Percentiles rank a stretch among this genome's conserved stretches.
These are phyloP conservation scores for Stellera chamaejasme DNA, from an alignment of 345 rosid genomes.

Conservation along the genomic window DNA sequence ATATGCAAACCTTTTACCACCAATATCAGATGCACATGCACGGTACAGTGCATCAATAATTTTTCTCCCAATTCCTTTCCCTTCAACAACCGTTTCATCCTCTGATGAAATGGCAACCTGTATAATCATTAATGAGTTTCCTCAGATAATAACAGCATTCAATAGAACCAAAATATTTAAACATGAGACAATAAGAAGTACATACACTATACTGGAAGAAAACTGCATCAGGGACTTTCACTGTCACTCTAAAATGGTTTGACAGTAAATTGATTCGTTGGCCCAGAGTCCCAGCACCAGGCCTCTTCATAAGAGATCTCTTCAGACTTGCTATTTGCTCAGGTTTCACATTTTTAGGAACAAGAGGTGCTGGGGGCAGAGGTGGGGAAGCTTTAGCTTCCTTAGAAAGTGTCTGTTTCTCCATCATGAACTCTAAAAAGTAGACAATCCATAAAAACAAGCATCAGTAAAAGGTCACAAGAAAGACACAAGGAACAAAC, in stretches of 20 bases:
- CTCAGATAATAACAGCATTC: background rate
- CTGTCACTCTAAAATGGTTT: slow-evolving; percentile 64
- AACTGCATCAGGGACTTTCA: slow-evolving; percentile 42
- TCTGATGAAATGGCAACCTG: slow-evolving; percentile 63
- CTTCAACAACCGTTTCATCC: slow-evolving; percentile 41
- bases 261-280: slow-evolving; percentile 35
- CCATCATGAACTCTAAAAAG: slow-evolving; percentile 24
- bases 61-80: slow-evolving; percentile 66
- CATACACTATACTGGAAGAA: slow-evolving; percentile 82
- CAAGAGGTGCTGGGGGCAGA: slow-evolving; percentile 20
- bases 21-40: slow-evolving; percentile 56
- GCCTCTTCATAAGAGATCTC: slow-evolving; percentile 38
- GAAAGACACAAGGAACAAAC: no score
- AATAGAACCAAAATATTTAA: background rate
- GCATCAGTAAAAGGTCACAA: no score
- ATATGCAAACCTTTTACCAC: slow-evolving; percentile 54
- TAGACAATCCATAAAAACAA: no score
- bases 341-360: slow-evolving; percentile 22
- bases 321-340: slow-evolving; percentile 27
- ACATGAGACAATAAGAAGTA: background rate
- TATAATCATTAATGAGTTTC: slow-evolving; percentile 10
- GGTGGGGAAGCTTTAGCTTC: slow-evolving; percentile 20
- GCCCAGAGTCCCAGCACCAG: slow-evolving; percentile 48
- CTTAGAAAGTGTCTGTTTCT: slow-evolving; percentile 10
- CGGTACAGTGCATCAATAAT: slow-evolving; percentile 57